Evolutionary conservation across 2,329 filamentous ascomycete species (phyloP), one percentile per base, ranked within the genome.

Genomic region (Stachybotrys chartarum): DNA sequence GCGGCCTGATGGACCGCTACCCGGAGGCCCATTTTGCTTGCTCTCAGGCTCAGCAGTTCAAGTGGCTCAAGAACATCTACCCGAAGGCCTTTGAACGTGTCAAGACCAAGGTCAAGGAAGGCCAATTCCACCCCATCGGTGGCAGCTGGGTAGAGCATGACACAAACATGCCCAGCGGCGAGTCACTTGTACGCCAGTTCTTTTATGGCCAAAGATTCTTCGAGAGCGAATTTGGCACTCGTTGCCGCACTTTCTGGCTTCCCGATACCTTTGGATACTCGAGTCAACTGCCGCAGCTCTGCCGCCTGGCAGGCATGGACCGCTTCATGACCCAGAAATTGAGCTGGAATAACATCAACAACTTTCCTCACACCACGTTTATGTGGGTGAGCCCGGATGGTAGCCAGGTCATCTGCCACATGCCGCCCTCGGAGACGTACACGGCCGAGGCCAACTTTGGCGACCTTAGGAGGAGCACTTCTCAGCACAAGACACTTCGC

Each of bases 301-400:
- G 91, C 68, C 88, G 93, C 4, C 77, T 97, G 31, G 89, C 94
- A n/a, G 93, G 91, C 18, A 97, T 99, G 94, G 89, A 84, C 56
- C 85, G 93, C 39, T 99, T 99, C 78, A 88, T 99, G 66, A 99
- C 94, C 0, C 94, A 99, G 72, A 99, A 99, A 76, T 79, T 99
- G 57, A 97, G 93, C 77, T 99, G 94, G 94, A 97, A 97, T 77
- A 97, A 97, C 70, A 97, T 97, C 80, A 97, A 97, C 75, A 96
- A 89, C 67, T 99, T 97, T 75, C 94, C 94, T 0, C 94, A 97
- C 68, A 97, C 94, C 6, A 97, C 94, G 0, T 99, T 99, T 79
- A 96, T 96, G 72, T 99, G 94, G 94, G 92, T 99, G 35, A 85
- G 91, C 12, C 83, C 97, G 14, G 94, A 99, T 70, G 93, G 94